Conservation (phyloP, 2,329 filamentous ascomycete species). For the Pezicula radicicola region DNA sequence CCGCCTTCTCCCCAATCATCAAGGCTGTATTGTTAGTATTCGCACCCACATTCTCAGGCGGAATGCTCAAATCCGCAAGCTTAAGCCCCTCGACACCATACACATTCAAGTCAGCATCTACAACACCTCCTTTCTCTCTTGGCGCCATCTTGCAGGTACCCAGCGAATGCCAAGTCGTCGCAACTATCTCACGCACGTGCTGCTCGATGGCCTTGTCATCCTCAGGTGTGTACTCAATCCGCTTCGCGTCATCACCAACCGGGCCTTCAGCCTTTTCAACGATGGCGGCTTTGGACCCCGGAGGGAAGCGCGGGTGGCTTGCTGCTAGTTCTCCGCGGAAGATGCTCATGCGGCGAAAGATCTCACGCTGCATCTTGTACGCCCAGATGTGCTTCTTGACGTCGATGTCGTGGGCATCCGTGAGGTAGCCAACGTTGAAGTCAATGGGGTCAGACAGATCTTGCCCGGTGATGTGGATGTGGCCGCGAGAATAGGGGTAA, state of each 20-base stretch:
- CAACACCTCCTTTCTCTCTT: conserved; percentile 29
- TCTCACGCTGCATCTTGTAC: conserved; percentile 61
- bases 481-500: conserved; percentile 58
- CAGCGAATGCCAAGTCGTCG: conserved; percentile 33
- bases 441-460: conserved; percentile 39
- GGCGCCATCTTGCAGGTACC: conserved; percentile 35
- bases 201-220: conserved; percentile 34
- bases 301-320: conserved; percentile 39
- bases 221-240: conserved; percentile 29
- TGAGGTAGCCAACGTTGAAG: conserved; percentile 54
- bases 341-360: conserved; percentile 49
- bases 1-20: conserved; percentile 33
- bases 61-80: conserved; percentile 34
- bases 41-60: conserved; percentile 38
- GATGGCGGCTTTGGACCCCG: conserved; percentile 34
- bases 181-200: conserved; percentile 32
- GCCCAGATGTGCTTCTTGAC: conserved; percentile 53
- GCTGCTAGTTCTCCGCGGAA: conserved; percentile 42
- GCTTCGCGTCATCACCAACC: conserved; percentile 16
- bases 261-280: not conserved
- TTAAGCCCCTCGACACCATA: conserved; percentile 34
- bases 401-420: conserved; percentile 46
- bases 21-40: conserved; percentile 40
- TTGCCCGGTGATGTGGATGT: conserved; percentile 50
- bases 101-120: conserved; percentile 30